Evolutionary conservation across 805 yeast genomes (phyloP).

Genomic region (Wickerhamiella hasegawae): DNA sequence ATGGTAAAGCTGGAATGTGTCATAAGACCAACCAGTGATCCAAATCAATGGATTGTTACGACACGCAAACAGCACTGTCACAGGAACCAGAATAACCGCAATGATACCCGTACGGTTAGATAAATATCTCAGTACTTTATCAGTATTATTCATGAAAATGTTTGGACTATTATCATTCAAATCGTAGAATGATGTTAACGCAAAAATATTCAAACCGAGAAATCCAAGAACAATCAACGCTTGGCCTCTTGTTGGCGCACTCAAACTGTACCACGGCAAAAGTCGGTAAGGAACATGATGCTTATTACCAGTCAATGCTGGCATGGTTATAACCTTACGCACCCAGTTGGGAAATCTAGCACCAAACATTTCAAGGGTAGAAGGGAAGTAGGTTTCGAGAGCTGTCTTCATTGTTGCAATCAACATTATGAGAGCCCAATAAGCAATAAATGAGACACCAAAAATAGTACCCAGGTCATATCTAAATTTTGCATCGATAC

Average conservation of each 20-base stretch:
- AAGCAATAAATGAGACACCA: conserved; percentile 19
- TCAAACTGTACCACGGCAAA: conserved; percentile 6
- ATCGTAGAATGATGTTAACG: conserved; percentile 13
- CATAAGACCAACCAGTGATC: conserved; percentile 46
- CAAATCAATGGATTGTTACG: conserved; percentile 53
- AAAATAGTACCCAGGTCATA: conserved; percentile 18
- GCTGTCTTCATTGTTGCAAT: conserved; percentile 9
- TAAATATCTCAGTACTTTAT: conserved; percentile 22
- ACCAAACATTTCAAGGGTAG: conserved; percentile 18
- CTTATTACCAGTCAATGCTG: conserved; percentile 18
- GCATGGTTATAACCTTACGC: conserved; percentile 19
- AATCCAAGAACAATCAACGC: conserved; percentile 24
- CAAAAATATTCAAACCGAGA: conserved; percentile 19
- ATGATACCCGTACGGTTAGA: conserved; percentile 34
- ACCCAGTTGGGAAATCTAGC: conserved; percentile 11
- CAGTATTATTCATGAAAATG: conserved; percentile 23
- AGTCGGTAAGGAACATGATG: conserved; percentile 19
- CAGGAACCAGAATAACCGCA: conserved; percentile 30
- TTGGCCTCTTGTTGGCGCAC: conserved; percentile 30
- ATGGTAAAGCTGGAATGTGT: conserved; percentile 48
- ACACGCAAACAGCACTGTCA: conserved; percentile 44
- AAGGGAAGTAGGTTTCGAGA: conserved; percentile 11
- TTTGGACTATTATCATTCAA: conserved; percentile 11
- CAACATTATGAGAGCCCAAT: conserved; percentile 19
- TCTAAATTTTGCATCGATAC: conserved; percentile 16